These are phyloP conservation scores for Candida ovalis DNA, from an alignment of 805 yeast species.

Conservation along the genomic window DNA sequence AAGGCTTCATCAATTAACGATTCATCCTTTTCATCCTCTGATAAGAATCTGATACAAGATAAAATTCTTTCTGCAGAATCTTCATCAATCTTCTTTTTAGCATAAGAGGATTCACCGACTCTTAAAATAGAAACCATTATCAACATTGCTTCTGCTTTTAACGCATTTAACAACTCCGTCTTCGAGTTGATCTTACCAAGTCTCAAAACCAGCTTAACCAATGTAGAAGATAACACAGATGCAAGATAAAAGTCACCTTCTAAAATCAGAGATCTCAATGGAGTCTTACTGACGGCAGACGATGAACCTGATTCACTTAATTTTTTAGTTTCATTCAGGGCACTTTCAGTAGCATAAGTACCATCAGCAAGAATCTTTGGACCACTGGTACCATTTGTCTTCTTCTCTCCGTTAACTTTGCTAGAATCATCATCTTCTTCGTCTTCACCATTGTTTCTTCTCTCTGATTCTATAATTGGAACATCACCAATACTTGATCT, in stretches of 20 bases:
- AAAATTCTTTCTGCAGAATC: slow-evolving; percentile 94
- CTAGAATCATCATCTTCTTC: slow-evolving; percentile 27
- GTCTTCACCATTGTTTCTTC: slow-evolving; percentile 33
- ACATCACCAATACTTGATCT: slow-evolving; percentile 84
- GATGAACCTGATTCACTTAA: slow-evolving; percentile 29
- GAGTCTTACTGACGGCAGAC: slow-evolving; percentile 41
- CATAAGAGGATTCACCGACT: slow-evolving; percentile 72
- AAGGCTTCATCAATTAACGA: slow-evolving; percentile 57
- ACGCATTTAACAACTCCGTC: slow-evolving; percentile 61
- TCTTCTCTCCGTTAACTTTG: slow-evolving; percentile 14
- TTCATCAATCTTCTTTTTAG: slow-evolving; percentile 80
- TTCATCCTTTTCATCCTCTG: slow-evolving; percentile 57
- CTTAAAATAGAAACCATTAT: slow-evolving; percentile 89
- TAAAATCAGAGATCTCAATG: slow-evolving; percentile 75
- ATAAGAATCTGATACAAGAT: slow-evolving; percentile 77
- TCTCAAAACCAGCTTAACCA: slow-evolving; percentile 83
- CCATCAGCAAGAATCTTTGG: slow-evolving; percentile 98
- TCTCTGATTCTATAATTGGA: slow-evolving; percentile 79
- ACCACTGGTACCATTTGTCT: slow-evolving; percentile 39
- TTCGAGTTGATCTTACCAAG: slow-evolving; percentile 55
- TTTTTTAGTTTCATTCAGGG: slow-evolving; percentile 47
- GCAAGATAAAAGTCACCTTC: slow-evolving; percentile 90
- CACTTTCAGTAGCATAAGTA: slow-evolving; percentile 94
- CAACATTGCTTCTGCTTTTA: slow-evolving; percentile 91
- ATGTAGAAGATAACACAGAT: slow-evolving; percentile 80